phyloP scores from a whole-genome alignment of 805 yeast species.

The Hanseniaspora meyeri region DNA sequence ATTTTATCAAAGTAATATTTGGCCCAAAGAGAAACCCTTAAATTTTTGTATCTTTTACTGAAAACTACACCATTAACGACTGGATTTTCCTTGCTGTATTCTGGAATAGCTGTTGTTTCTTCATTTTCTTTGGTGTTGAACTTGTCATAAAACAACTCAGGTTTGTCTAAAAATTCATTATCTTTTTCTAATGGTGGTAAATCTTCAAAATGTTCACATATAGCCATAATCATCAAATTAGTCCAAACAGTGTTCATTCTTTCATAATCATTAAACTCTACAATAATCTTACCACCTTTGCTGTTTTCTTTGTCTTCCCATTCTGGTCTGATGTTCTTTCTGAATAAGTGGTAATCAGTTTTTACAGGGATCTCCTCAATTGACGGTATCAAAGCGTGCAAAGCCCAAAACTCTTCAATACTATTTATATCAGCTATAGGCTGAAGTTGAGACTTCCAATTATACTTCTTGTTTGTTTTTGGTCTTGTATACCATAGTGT shows the following conservation, averaged over 20 bases:
- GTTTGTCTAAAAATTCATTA: not conserved
- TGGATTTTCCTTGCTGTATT: not conserved
- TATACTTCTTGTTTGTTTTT: constrained; percentile 60
- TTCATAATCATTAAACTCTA: constrained; percentile 44
- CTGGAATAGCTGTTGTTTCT: not conserved
- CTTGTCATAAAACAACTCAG: not conserved
- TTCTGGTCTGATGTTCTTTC: constrained; percentile 90
- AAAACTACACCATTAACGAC: constrained; percentile 10
- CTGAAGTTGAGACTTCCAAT: constrained; percentile 86
- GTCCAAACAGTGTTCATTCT: constrained; percentile 72
- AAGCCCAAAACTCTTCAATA: constrained; percentile 98
- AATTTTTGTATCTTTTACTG: constrained; percentile 9
- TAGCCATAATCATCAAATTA: constrained; percentile 71
- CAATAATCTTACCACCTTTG: constrained; percentile 91
- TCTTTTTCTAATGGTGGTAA: constrained; percentile 53
- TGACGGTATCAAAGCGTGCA: constrained; percentile 82
- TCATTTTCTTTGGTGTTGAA: not conserved
- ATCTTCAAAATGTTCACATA: constrained; percentile 88
- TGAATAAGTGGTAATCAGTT: constrained; percentile 90
- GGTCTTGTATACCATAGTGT: constrained; percentile 98
- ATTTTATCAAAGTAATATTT: constrained; percentile 6
- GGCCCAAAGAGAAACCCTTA: constrained; percentile 10
- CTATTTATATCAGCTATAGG: constrained; percentile 84
- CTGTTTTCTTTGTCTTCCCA: constrained; percentile 91
- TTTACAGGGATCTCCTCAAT: constrained; percentile 62